Conservation (phyloP, 768 basidiomycete genomes). For the Gelatoporia subvermispora region DNA sequence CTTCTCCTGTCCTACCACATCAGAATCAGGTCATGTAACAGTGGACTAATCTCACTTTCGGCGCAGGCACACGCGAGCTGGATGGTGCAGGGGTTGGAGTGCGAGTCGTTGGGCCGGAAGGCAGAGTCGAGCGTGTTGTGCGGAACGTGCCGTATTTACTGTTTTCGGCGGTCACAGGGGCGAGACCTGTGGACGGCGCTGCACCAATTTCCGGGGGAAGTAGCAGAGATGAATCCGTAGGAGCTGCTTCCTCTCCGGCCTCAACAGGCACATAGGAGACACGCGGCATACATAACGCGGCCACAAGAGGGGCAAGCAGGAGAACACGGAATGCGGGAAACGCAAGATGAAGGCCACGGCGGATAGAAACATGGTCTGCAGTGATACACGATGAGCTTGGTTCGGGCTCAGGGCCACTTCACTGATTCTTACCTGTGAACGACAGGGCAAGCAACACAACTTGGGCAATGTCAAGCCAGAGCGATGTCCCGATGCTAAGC, state of each 20-base stretch:
- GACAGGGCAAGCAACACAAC: conserved; percentile 36
- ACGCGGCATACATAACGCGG: conserved; percentile 58
- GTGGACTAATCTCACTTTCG: conserved; percentile 16
- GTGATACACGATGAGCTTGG: not conserved
- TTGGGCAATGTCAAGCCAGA: conserved; percentile 57
- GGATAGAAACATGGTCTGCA: conserved; percentile 26
- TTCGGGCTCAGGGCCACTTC: conserved; percentile 7
- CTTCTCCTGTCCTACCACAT: conserved; percentile 25
- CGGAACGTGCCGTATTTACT: conserved; percentile 78
- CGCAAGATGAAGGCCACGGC: conserved; percentile 41
- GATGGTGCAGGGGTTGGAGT: conserved; percentile 35
- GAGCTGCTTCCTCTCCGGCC: conserved; percentile 29
- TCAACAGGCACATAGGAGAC: conserved; percentile 55
- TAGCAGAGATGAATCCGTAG: conserved; percentile 50
- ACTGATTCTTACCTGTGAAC: conserved; percentile 10
- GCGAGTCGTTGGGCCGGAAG: conserved; percentile 52
- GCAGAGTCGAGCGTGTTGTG: conserved; percentile 42
- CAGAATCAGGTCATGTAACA: conserved; percentile 1
- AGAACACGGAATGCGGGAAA: conserved; percentile 66
- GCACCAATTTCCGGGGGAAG: conserved; percentile 45
- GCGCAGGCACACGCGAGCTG: conserved; percentile 24
- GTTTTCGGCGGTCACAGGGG: conserved; percentile 36
- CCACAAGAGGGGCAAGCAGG: conserved; percentile 55
- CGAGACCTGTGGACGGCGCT: conserved; percentile 47
- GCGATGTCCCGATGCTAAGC: conserved; percentile 44